phyloP scores from a whole-genome alignment of 805 yeast genomes.

The Wickerhamiella musiphila region DNA sequence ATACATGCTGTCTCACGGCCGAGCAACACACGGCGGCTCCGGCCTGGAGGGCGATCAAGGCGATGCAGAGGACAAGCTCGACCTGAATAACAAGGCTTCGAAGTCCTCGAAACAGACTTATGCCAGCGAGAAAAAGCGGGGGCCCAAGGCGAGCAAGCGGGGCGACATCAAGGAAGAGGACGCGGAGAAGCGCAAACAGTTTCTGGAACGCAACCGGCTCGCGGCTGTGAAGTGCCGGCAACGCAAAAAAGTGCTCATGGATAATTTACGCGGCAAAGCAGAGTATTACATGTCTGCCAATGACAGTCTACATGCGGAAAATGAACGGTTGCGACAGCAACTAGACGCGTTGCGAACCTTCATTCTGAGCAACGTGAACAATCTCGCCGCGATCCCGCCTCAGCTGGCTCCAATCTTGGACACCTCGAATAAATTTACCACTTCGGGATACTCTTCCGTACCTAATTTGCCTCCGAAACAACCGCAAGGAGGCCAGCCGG shows the following conservation, averaged over 20 bases:
- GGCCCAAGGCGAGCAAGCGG: background rate
- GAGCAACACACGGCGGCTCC: too few species aligned
- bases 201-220: slow-evolving; percentile 75
- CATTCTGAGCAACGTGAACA: slow-evolving; percentile 5
- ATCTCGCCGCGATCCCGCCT: too few species aligned
- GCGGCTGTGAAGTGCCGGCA: slow-evolving; percentile 95
- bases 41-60: too few species aligned
- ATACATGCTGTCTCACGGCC: slow-evolving; percentile 16
- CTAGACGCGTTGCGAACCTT: slow-evolving; percentile 16
- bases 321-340: slow-evolving; percentile 18
- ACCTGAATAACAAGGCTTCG: too few species aligned
- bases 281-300: slow-evolving; percentile 54
- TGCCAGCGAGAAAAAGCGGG: too few species aligned
- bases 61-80: too few species aligned
- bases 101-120: too few species aligned
- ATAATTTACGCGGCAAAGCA: slow-evolving; percentile 66
- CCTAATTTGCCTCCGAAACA: too few species aligned
- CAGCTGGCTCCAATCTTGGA: too few species aligned
- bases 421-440: too few species aligned
- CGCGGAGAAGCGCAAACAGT: slow-evolving; percentile 49
- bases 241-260: slow-evolving; percentile 76
- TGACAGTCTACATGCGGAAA: slow-evolving; percentile 28
- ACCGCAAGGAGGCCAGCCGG: too few species aligned
- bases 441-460: too few species aligned
- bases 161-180: background rate